Percentiles rank a stretch among this genome's conserved stretches.
Conservation (phyloP, 2,329 filamentous ascomycete species). For the Colletotrichum nymphaeae region DNA sequence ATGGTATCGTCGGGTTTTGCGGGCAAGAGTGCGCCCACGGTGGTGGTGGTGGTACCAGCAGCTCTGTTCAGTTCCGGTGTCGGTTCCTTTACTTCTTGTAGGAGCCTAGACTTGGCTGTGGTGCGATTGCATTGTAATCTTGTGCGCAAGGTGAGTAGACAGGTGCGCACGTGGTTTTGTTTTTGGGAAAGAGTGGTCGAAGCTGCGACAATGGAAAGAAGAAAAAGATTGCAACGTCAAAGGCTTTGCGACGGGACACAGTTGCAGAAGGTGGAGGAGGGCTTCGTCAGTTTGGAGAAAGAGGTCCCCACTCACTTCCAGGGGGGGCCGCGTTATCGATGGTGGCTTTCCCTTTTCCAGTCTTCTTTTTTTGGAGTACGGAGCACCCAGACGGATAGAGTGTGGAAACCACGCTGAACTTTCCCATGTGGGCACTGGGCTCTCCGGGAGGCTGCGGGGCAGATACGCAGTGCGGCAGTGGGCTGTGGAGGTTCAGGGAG, state of each 20-base stretch:
- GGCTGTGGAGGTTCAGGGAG: not conserved
- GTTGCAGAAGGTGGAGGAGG: slow-evolving; percentile 30
- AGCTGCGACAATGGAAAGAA: slow-evolving; percentile 8
- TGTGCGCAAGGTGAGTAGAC: slow-evolving; percentile 1
- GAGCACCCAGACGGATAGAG: too few relatives aligned
- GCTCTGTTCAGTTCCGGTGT: not conserved
- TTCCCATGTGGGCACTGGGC: not conserved
- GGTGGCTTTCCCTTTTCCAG: not conserved
- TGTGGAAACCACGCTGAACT: not conserved
- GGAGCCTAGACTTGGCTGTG: not conserved
- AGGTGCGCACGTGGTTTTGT: not conserved
- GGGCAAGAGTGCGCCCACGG: not conserved
- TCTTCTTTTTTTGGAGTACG: not conserved
- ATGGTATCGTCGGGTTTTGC: slow-evolving; percentile 1
- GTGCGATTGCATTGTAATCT: not conserved
- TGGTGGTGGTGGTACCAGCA: not conserved
- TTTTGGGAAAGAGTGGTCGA: not conserved
- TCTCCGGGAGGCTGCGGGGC: slow-evolving; percentile 1
- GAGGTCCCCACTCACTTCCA: not conserved
- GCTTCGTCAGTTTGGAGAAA: slow-evolving; percentile 14
- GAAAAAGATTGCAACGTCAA: too few relatives aligned
- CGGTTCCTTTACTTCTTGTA: not conserved
- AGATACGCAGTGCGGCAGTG: not conserved
- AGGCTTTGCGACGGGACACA: slow-evolving; percentile 31
- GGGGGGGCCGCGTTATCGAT: not conserved